Conservation (phyloP, 2,329 filamentous ascomycete species). For the Hypoxylon sp. region DNA sequence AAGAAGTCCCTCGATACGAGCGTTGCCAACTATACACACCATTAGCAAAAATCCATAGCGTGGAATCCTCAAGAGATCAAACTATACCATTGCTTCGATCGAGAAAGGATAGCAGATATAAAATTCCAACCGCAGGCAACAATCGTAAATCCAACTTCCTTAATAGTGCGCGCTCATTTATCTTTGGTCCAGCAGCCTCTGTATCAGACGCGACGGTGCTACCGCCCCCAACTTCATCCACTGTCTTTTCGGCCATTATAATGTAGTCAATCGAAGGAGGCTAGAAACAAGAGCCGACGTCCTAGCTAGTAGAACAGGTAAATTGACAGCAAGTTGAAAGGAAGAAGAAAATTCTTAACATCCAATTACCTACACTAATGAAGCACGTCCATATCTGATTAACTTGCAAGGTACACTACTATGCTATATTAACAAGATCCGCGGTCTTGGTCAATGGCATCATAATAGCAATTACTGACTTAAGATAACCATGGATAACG, state of each 20-base stretch:
- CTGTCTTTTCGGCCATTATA: conserved; percentile 28
- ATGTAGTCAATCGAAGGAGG: neutral
- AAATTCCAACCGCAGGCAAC: conserved; percentile 61
- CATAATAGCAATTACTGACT: conserved; percentile 31
- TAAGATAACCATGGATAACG: conserved; percentile 11
- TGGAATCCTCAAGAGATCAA: conserved; percentile 45
- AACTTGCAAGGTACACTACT: conserved; percentile 1
- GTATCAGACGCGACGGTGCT: conserved; percentile 35
- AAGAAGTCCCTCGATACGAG: conserved; percentile 63
- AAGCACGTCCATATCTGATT: neutral
- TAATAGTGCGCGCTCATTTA: conserved; percentile 66
- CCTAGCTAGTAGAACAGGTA: too few relatives aligned
- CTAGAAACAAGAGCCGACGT: neutral
- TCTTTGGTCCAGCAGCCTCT: conserved; percentile 30
- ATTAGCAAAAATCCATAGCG: conserved; percentile 32
- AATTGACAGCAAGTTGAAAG: neutral
- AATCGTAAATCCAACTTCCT: conserved; percentile 63
- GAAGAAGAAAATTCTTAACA: neutral
- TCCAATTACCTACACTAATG: neutral
- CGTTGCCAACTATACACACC: conserved; percentile 61
- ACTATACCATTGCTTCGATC: conserved; percentile 64
- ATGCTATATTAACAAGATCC: too few relatives aligned
- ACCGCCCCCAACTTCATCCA: conserved; percentile 18
- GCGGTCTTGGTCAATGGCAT: conserved; percentile 25
- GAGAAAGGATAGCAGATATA: conserved; percentile 66